Conservation (phyloP, 148 eudicot species). For the Bassia scoparia region DNA sequence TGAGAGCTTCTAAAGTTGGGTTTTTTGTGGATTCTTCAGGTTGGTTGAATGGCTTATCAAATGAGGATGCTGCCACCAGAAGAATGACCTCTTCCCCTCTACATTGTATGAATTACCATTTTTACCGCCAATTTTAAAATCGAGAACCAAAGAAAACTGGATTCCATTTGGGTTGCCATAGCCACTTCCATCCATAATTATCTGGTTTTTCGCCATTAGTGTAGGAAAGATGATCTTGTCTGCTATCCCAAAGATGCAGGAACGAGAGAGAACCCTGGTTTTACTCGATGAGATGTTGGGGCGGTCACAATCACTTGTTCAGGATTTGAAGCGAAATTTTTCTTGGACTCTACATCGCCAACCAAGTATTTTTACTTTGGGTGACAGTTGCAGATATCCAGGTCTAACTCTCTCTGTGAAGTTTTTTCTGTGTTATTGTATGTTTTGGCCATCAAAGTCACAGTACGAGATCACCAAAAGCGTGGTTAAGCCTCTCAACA, state of each 20-base stretch:
- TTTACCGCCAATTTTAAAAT: conserved; percentile 48
- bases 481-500: conserved; percentile 87
- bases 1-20: conserved; percentile 50
- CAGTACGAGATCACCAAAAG: conserved; percentile 70
- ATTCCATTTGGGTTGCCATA: conserved; percentile 57
- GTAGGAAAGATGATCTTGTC: conserved; percentile 47
- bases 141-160: conserved; percentile 55
- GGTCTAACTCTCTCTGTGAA: conserved; percentile 64
- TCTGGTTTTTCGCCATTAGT: conserved; percentile 52
- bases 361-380: conserved; percentile 55
- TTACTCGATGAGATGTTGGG: conserved; percentile 63
- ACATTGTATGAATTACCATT: conserved; percentile 33
- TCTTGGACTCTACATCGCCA: conserved; percentile 55
- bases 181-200: conserved; percentile 76
- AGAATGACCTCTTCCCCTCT: conserved; percentile 52
- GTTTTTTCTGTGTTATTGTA: conserved; percentile 35
- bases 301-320: conserved; percentile 74
- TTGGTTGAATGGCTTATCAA: conserved; percentile 60
- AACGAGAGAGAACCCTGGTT: conserved; percentile 59
- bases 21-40: conserved; percentile 58
- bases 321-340: conserved; percentile 75
- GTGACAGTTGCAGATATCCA: conserved; percentile 79
- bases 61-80: conserved; percentile 66
- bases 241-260: conserved; percentile 58
- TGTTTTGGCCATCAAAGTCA: conserved; percentile 59